Percentiles rank a stretch among this genome's conserved stretches.
These are phyloP conservation scores for Entelexis sorbosivorans DNA, from an alignment of 1,139 yeast genomes.

Conservation along the genomic window DNA sequence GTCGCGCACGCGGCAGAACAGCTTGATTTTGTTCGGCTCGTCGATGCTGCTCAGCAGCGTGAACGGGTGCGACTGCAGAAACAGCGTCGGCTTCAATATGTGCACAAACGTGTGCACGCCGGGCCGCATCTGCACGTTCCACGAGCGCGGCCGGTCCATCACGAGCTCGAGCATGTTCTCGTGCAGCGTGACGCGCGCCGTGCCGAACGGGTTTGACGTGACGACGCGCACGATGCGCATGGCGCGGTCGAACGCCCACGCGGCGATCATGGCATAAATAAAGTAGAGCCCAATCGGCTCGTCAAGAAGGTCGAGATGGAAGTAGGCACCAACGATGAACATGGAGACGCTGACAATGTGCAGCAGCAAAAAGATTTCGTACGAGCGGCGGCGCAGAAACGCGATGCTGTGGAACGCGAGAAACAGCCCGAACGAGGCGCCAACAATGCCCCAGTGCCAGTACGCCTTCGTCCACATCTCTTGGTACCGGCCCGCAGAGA, in stretches of 20 bases:
- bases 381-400: slow-evolving; percentile 31
- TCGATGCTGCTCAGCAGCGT: slow-evolving; percentile 34
- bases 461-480: slow-evolving; percentile 29
- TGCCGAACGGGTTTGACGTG: slow-evolving; percentile 19
- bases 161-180: slow-evolving; percentile 32
- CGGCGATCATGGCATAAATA: slow-evolving; percentile 41
- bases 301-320: slow-evolving; percentile 41
- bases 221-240: slow-evolving; percentile 33
- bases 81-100: slow-evolving; percentile 36
- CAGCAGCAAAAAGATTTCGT: slow-evolving; percentile 37
- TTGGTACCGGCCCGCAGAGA: slow-evolving; percentile 29
- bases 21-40: slow-evolving; percentile 26
- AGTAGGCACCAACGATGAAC: slow-evolving; percentile 50
- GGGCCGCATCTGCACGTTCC: slow-evolving; percentile 30
- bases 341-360: slow-evolving; percentile 45
- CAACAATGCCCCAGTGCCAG: slow-evolving; percentile 46
- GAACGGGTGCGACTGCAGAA: slow-evolving; percentile 54
- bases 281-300: slow-evolving; percentile 37
- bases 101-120: slow-evolving; percentile 49
- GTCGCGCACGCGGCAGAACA: slow-evolving; percentile 30
- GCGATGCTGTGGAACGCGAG: slow-evolving; percentile 32
- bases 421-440: slow-evolving; percentile 32
- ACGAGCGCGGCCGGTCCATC: slow-evolving; percentile 26
- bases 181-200: slow-evolving; percentile 10
- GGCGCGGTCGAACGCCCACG: slow-evolving; percentile 39